Evolutionary conservation across 2,329 filamentous ascomycete genomes (phyloP).

Genomic region (Phyllosticta capitalensis): DNA sequence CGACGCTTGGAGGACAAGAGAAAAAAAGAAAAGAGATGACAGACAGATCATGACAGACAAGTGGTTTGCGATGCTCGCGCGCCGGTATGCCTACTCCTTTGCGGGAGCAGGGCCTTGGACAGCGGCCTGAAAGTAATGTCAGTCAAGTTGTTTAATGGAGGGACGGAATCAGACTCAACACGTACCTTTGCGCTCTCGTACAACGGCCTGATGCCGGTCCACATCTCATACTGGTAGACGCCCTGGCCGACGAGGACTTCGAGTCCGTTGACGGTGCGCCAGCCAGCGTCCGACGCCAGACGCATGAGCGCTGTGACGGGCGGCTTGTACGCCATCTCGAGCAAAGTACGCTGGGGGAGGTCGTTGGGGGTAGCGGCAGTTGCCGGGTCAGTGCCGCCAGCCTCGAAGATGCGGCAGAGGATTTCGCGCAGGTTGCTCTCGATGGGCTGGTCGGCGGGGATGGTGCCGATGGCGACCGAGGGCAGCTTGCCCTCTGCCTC

Average conservation of each 20-base stretch:
- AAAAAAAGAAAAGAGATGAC: neutral
- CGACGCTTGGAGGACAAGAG: neutral
- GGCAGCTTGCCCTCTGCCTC: conserved; percentile 41
- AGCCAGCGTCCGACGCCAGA: conserved; percentile 66
- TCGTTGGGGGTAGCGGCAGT: conserved; percentile 33
- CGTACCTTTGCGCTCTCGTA: conserved; percentile 58
- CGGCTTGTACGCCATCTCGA: conserved; percentile 98
- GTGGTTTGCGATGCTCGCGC: no score
- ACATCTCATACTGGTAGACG: conserved; percentile 73
- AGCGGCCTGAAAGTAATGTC: neutral
- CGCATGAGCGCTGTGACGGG: conserved; percentile 74
- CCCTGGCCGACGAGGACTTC: conserved; percentile 86
- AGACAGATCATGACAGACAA: no score
- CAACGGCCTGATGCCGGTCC: conserved; percentile 71
- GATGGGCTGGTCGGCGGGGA: conserved; percentile 79
- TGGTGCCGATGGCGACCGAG: conserved; percentile 74
- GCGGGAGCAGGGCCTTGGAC: neutral
- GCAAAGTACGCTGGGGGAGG: conserved; percentile 43
- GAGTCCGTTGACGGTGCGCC: conserved; percentile 75
- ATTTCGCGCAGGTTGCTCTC: conserved; percentile 60
- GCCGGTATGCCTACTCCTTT: neutral
- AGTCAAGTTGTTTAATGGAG: no score
- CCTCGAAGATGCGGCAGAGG: conserved; percentile 46
- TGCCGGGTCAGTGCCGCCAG: conserved; percentile 27
- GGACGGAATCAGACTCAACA: no score